Evolutionary conservation across 768 basidiomycete genomes (phyloP).

Genomic region (Panaeolus papilionaceus): DNA sequence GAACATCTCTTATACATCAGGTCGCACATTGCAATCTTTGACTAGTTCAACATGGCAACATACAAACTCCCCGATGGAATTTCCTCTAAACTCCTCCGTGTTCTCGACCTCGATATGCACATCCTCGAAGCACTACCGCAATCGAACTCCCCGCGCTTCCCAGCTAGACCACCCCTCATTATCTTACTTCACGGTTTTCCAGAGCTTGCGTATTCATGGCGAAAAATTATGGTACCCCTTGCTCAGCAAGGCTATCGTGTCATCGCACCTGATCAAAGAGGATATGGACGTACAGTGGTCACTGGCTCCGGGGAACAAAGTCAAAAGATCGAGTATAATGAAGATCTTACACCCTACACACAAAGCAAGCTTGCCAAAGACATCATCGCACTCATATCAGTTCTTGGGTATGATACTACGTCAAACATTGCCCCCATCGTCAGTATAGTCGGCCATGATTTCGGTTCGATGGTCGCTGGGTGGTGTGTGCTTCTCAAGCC

Average conservation of each 20-base stretch:
- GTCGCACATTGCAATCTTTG: too few species aligned
- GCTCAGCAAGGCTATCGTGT: conserved; percentile 59
- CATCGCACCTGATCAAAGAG: conserved; percentile 67
- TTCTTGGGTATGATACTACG: conserved; percentile 50
- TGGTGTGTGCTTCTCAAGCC: conserved; percentile 60
- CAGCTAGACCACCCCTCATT: conserved; percentile 47
- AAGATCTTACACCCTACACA: conserved; percentile 57
- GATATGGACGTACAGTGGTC: conserved; percentile 50
- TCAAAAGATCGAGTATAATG: conserved; percentile 44
- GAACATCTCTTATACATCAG: too few species aligned
- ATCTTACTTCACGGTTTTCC: conserved; percentile 72
- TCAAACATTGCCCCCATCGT: conserved; percentile 31
- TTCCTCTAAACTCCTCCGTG: conserved; percentile 43
- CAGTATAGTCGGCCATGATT: conserved; percentile 67
- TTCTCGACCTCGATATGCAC: conserved; percentile 58
- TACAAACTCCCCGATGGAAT: conserved; percentile 35
- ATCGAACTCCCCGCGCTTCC: conserved; percentile 17
- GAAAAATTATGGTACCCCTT: conserved; percentile 60
- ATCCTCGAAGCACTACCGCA: conserved; percentile 53
- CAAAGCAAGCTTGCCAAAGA: conserved; percentile 59
- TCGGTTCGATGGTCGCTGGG: conserved; percentile 60
- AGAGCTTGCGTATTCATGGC: conserved; percentile 70
- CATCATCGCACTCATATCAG: conserved; percentile 54
- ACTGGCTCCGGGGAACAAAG: conserved; percentile 21
- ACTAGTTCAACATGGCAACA: neutral